Evolutionary conservation across 2,329 filamentous ascomycete species (phyloP).

Genomic region (Pyrenochaeta sp.): DNA sequence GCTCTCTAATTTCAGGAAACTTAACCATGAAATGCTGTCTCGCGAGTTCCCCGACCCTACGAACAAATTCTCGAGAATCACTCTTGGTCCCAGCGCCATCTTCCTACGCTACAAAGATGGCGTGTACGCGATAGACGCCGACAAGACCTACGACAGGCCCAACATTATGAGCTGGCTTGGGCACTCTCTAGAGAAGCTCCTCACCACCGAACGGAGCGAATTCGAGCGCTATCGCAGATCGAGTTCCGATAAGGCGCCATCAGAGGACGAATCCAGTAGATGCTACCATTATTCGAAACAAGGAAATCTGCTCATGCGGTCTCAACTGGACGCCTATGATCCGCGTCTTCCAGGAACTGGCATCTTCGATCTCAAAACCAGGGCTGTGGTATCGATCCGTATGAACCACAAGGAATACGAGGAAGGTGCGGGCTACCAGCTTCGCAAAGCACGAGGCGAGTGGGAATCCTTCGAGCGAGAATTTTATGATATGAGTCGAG

Average conservation of each 20-base stretch:
- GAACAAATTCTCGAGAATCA: conserved; percentile 75
- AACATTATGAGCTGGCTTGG: conserved; percentile 92
- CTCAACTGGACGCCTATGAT: conserved; percentile 92
- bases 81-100: conserved; percentile 74
- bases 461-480: conserved; percentile 96
- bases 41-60: conserved; percentile 69
- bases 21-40: conserved; percentile 74
- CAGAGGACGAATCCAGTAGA: conserved; percentile 65
- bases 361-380: conserved; percentile 95
- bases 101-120: conserved; percentile 86
- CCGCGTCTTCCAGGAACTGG: conserved; percentile 85
- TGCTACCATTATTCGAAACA: conserved; percentile 86
- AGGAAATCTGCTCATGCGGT: conserved; percentile 91
- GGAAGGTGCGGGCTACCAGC: conserved; percentile 84
- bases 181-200: conserved; percentile 94
- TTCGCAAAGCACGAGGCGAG: conserved; percentile 75
- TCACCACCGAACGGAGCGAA: conserved; percentile 82
- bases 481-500: conserved; percentile 94
- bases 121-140: conserved; percentile 91
- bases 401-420: conserved; percentile 81
- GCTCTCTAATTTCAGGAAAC: conserved; percentile 80
- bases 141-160: conserved; percentile 87
- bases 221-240: conserved; percentile 80
- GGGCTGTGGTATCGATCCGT: conserved; percentile 88
- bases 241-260: conserved; percentile 69